Evolutionary conservation across 768 basidiomycete species (phyloP).

Genomic region (Dioszegia crocea): DNA sequence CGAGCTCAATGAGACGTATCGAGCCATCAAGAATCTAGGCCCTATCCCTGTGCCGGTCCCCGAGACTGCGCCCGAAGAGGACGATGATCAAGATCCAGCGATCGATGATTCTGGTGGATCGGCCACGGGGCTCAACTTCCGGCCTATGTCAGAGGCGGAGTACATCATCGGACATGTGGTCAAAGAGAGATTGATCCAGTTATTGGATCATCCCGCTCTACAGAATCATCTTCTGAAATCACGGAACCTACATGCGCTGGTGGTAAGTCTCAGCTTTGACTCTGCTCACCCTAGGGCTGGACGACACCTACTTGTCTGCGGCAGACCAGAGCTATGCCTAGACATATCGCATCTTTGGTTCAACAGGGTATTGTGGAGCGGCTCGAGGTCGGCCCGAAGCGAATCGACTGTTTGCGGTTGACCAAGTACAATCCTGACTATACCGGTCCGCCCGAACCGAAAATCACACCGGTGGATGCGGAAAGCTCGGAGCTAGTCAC

Average conservation of each 20-base stretch:
- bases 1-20: slow-evolving; percentile 30
- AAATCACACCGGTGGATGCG: neutral
- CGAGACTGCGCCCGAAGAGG: neutral
- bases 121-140: slow-evolving; percentile 15
- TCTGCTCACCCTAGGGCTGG: slow-evolving; percentile 30
- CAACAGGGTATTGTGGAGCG: slow-evolving; percentile 29
- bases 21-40: slow-evolving; percentile 18
- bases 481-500: neutral
- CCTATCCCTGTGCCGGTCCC: neutral
- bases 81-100: slow-evolving; percentile 7
- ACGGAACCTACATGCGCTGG: slow-evolving; percentile 18
- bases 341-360: slow-evolving; percentile 25
- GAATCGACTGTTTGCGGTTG: slow-evolving; percentile 27
- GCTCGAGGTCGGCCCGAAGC: slow-evolving; percentile 22
- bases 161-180: slow-evolving; percentile 32
- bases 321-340: slow-evolving; percentile 24
- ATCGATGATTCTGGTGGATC: neutral
- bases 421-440: slow-evolving; percentile 36
- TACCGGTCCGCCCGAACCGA: neutral
- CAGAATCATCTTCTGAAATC: slow-evolving; percentile 32
- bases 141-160: slow-evolving; percentile 25
- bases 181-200: slow-evolving; percentile 28
- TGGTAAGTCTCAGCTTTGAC: slow-evolving; percentile 19
- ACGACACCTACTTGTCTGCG: slow-evolving; percentile 6
- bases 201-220: slow-evolving; percentile 36